Base-by-base conservation (phyloP, 345 rosid species). In the Pistacia atlantica region DNA sequence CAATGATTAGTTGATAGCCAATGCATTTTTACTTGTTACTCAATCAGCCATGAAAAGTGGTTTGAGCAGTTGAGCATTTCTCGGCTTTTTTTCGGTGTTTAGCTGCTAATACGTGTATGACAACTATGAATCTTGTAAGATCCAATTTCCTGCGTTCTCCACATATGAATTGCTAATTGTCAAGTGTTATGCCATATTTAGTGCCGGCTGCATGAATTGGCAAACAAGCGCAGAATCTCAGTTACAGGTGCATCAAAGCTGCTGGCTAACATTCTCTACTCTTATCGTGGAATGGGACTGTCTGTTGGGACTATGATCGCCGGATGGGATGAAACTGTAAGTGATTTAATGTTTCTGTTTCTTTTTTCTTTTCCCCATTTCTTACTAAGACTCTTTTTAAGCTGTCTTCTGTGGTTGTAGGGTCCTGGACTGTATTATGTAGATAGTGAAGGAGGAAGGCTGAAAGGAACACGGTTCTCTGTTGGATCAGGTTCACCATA, bases 401-500 rank as follows among this genome's bases (percentile, higher is more conserved):
- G n/a, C 51, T 78, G 4, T 55, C 38, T 66, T 76, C 14, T 67
- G 11, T 58, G 49, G 56, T 64, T 77, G 79, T 80, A 97, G 99
- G 99, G 99, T 83, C 99, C 99, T 74, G 98, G 96, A 60, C 80
- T 97, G 17, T 97, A 97, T 77, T 97, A 97, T 77, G 99, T 97
- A 49, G 99, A 97, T 86, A 97, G 94, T 66, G 98, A 97, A 86
- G 99, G 99, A 63, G 98, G 98, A 84, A 88, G 99, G 85, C 81
- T 94, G 81, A 97, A 97, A 79, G 98, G 99, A 81, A 88, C 85
- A 66, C 87, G 95, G 56, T 97, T 97, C 80, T 97, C 99, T n/a
- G 99, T 94, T 59, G 99, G 98, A 74, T 97, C 99, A 68, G 99
- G 99, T 80, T 97, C 99, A 49, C 99, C 99, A 17, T 97, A 97